Percentiles rank a stretch among this genome's conserved stretches.
These are phyloP conservation scores for Debaryomyces coudertii DNA, from an alignment of 1,139 yeast genomes.

Conservation along the genomic window DNA sequence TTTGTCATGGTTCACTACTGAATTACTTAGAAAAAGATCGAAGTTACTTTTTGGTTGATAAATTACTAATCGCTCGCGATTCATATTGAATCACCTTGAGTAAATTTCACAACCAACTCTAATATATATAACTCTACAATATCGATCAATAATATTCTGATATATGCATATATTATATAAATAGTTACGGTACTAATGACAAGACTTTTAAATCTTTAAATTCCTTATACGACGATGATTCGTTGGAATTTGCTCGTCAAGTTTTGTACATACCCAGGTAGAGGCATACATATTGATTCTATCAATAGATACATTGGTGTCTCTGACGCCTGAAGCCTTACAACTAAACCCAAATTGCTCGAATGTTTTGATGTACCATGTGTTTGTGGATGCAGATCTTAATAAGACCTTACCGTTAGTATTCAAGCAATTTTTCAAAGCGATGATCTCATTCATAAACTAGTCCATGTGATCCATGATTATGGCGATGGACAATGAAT, in stretches of 20 bases:
- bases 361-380: slow-evolving; percentile 77
- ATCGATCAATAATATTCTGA: not conserved
- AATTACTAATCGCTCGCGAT: slow-evolving; percentile 3
- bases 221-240: slow-evolving; percentile 42
- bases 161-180: not conserved
- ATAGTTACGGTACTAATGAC: not conserved
- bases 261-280: slow-evolving; percentile 79
- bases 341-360: slow-evolving; percentile 69
- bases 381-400: slow-evolving; percentile 65
- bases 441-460: slow-evolving; percentile 71
- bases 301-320: slow-evolving; percentile 66
- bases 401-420: slow-evolving; percentile 75
- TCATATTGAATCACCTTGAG: not conserved
- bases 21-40: not conserved
- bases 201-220: slow-evolving; percentile 32
- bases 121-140: not conserved
- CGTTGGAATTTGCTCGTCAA: slow-evolving; percentile 15
- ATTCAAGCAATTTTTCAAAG: slow-evolving; percentile 63
- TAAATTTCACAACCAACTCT: not conserved
- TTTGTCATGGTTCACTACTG: slow-evolving; percentile 35
- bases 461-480: slow-evolving; percentile 95
- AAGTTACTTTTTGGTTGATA: not conserved
- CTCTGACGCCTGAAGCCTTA: slow-evolving; percentile 69
- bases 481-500: slow-evolving; percentile 72
- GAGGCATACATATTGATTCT: slow-evolving; percentile 87